These are phyloP conservation scores for Xylaria intraflava DNA, from an alignment of 495 filamentous ascomycete species.

Conservation along the genomic window DNA sequence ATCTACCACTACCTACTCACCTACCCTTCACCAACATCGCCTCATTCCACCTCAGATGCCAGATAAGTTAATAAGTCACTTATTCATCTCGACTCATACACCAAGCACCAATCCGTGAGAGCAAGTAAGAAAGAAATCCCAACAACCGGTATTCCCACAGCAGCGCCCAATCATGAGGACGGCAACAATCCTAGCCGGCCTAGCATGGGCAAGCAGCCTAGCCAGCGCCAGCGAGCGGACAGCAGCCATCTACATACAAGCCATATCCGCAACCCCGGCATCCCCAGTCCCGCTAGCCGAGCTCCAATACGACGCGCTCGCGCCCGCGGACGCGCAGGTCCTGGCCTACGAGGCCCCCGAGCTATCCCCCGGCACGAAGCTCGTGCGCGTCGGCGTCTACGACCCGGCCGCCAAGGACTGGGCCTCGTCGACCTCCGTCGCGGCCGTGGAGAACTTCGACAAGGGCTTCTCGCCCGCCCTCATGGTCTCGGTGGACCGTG, in stretches of 20 bases:
- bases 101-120: too few species aligned
- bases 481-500: conserved; percentile 35
- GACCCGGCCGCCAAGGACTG: conserved; percentile 32
- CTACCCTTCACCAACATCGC: too few species aligned
- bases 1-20: too few species aligned
- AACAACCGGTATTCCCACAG: neutral
- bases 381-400: conserved; percentile 47
- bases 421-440: conserved; percentile 43
- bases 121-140: neutral
- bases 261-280: conserved; percentile 25
- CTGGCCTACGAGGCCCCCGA: conserved; percentile 44
- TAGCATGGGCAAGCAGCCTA: conserved; percentile 19
- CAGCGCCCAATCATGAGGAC: conserved; percentile 19
- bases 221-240: conserved; percentile 23
- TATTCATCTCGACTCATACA: too few species aligned
- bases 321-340: conserved; percentile 27
- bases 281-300: conserved; percentile 40
- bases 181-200: conserved; percentile 25
- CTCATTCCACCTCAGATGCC: too few species aligned
- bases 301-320: conserved; percentile 36
- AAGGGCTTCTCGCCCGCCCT: conserved; percentile 49
- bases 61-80: too few species aligned
- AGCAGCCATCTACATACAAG: conserved; percentile 41
- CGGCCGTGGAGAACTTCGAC: conserved; percentile 42
- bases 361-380: conserved; percentile 28